Evolutionary conservation across 2,329 filamentous ascomycete genomes (phyloP).

Genomic region (Emmonsiellopsis sp.): DNA sequence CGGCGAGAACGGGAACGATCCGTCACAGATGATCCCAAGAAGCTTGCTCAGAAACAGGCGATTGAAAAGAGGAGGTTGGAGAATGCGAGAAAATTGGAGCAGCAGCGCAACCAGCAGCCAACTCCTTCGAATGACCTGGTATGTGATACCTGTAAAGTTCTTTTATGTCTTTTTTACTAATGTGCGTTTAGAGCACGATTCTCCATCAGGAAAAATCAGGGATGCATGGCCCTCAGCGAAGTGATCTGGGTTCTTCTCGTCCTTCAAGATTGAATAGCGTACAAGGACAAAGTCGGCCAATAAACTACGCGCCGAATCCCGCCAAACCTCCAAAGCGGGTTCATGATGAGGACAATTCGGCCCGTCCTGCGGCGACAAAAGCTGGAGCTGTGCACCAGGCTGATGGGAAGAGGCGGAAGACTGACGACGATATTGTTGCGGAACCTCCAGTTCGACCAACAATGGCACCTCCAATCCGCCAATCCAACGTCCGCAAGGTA

Average conservation of each 20-base stretch:
- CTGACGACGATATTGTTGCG: constrained; percentile 58
- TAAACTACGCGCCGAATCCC: constrained; percentile 55
- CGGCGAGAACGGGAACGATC: constrained; percentile 38
- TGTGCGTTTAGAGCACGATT: constrained; percentile 12
- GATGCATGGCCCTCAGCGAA: constrained; percentile 26
- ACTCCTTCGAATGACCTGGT: constrained; percentile 27
- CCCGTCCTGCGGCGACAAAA: constrained; percentile 30
- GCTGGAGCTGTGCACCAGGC: constrained; percentile 49
- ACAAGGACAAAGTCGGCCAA: constrained; percentile 51
- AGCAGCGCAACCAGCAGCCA: constrained; percentile 34
- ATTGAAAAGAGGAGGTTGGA: constrained; percentile 44
- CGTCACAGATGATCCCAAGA: constrained; percentile 52
- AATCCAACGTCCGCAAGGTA: constrained; percentile 66
- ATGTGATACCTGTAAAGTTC: constrained; percentile 10
- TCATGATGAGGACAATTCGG: constrained; percentile 51
- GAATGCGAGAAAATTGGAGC: constrained; percentile 35
- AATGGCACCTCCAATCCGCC: constrained; percentile 76
- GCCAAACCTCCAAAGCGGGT: constrained; percentile 68
- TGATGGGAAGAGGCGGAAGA: constrained; percentile 72
- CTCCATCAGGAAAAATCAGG: constrained; percentile 22
- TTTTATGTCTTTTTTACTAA: not conserved
- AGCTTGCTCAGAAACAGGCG: constrained; percentile 53
- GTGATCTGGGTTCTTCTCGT: constrained; percentile 41
- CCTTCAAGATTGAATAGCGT: constrained; percentile 37
- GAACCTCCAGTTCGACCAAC: constrained; percentile 54